phyloP scores from a whole-genome alignment of 352 stramenopile species.

The Pythium brassicae region DNA sequence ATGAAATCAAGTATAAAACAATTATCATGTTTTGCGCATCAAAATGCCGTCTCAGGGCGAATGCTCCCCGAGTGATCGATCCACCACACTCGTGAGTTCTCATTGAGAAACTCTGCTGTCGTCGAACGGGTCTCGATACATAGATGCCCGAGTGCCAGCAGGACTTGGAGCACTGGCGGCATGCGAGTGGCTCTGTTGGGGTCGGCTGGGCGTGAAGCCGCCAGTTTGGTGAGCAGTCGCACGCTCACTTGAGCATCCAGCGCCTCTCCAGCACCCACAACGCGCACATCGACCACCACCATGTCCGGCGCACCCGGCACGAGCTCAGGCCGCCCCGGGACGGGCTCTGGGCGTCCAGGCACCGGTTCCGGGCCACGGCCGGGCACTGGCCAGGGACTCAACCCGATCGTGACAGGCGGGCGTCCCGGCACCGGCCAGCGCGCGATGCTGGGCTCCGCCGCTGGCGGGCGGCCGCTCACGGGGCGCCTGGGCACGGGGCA shows the following conservation, averaged over 20 bases:
- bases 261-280: neutral
- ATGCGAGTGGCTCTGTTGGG: no score
- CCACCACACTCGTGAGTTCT: no score
- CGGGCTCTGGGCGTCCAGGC: conserved; percentile 31
- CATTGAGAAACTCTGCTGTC: no score
- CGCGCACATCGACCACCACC: neutral
- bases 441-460: conserved; percentile 37
- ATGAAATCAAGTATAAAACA: neutral
- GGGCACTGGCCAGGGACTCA: conserved; percentile 55
- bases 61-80: no score
- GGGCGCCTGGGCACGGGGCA: conserved; percentile 53
- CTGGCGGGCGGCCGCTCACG: conserved; percentile 45
- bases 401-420: conserved; percentile 42
- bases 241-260: neutral
- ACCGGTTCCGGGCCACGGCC: conserved; percentile 39
- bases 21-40: no score
- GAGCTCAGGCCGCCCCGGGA: conserved; percentile 55
- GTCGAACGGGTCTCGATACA: no score
- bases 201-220: no score
- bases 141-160: no score
- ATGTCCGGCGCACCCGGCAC: conserved; percentile 45
- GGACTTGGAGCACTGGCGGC: no score
- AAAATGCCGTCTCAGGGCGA: no score
- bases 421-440: conserved; percentile 55
- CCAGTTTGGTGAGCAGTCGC: no score